phyloP scores from a whole-genome alignment of 148 eudicot genomes.

The Rhododendron simsii region DNA sequence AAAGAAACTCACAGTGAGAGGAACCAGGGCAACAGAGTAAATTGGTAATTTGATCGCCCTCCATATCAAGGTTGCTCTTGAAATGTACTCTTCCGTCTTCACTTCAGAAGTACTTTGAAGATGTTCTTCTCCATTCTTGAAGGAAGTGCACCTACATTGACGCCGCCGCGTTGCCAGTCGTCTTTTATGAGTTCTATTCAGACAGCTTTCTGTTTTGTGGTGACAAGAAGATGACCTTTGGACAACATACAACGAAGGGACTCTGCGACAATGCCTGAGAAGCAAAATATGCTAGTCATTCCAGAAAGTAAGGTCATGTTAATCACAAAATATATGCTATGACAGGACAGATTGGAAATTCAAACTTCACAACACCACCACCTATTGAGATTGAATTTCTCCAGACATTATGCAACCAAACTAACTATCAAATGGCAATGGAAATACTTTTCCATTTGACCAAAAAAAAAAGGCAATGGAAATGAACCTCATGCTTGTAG shows the following conservation, averaged over 20 bases:
- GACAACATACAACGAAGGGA: neutral
- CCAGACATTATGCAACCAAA: neutral
- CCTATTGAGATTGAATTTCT: neutral
- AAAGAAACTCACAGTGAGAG: conserved; percentile 64
- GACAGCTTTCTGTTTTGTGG: conserved; percentile 1
- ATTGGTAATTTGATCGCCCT: conserved; percentile 91
- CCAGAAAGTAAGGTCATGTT: neutral
- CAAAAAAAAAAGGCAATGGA: neutral
- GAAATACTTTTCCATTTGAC: neutral
- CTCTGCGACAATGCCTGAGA: conserved; percentile 24
- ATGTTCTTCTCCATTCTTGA: conserved; percentile 19
- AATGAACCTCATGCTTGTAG: neutral
- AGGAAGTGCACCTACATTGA: conserved; percentile 9
- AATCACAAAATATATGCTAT: neutral
- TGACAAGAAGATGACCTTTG: conserved; percentile 5
- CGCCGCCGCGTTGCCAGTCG: neutral
- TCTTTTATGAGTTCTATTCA: conserved; percentile 4
- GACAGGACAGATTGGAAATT: neutral
- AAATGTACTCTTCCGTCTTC: conserved; percentile 32
- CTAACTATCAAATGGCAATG: neutral
- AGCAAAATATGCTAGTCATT: neutral
- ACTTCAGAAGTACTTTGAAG: conserved; percentile 18
- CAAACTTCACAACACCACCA: neutral
- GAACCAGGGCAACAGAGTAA: conserved; percentile 89
- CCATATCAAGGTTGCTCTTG: conserved; percentile 82